Evolutionary conservation across 2,329 filamentous ascomycete species (phyloP).

Genomic region (Cytospora paraplurivora): DNA sequence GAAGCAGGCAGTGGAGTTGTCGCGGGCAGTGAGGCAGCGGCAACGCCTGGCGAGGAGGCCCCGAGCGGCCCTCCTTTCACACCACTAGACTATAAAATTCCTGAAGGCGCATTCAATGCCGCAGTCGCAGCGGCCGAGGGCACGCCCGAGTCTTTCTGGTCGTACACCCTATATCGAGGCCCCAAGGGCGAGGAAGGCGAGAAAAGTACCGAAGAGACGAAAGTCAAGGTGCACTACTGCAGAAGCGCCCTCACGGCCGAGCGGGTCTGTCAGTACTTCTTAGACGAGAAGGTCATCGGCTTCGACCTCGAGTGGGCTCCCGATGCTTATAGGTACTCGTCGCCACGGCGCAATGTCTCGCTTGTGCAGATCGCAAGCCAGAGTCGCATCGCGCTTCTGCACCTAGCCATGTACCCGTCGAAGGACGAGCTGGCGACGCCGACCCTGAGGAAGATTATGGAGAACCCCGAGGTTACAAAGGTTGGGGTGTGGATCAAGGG

Average conservation of each 20-base stretch:
- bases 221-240: conserved; percentile 78
- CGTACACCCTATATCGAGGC: conserved; percentile 66
- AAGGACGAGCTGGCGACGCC: conserved; percentile 66
- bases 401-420: conserved; percentile 66
- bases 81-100: conserved; percentile 50
- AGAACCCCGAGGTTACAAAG: conserved; percentile 70
- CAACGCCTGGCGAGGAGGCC: conserved; percentile 16
- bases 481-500: conserved; percentile 74
- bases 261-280: conserved; percentile 65
- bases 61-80: conserved; percentile 40
- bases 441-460: conserved; percentile 70
- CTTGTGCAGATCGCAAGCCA: conserved; percentile 82
- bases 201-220: conserved; percentile 41
- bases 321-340: conserved; percentile 47
- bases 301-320: conserved; percentile 87
- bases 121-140: conserved; percentile 51
- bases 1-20: not conserved
- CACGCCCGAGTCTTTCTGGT: conserved; percentile 63
- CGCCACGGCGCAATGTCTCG: conserved; percentile 70
- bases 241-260: conserved; percentile 68
- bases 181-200: conserved; percentile 41
- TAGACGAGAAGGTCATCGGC: conserved; percentile 71
- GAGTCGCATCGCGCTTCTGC: conserved; percentile 77
- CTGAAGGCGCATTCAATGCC: conserved; percentile 47
- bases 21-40: conserved; percentile 8